Percentiles rank a stretch among this genome's conserved stretches.
phyloP scores from a whole-genome alignment of 106 monocot genomes.

The Apostasia shenzhenica region DNA sequence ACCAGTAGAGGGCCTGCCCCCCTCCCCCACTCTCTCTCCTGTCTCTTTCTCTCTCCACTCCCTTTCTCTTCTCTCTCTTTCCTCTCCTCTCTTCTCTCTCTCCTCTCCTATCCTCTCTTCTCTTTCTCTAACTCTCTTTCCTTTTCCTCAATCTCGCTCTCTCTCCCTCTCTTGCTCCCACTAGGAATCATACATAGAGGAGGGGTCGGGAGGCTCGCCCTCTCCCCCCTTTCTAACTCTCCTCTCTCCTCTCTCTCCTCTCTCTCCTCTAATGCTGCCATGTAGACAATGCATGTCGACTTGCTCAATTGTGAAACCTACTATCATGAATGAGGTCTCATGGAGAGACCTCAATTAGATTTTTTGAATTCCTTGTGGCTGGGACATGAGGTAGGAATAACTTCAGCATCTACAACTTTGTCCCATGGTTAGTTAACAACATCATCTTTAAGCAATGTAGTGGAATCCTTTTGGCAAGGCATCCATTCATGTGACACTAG shows the following conservation, averaged over 20 bases:
- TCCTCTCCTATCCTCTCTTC: conserved; percentile 19
- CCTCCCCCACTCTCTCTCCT: too few species aligned
- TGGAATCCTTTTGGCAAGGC: too few species aligned
- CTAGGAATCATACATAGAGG: background rate
- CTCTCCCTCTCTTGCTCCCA: conserved; percentile 18
- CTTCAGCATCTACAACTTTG: conserved; percentile 49
- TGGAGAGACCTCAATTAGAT: too few species aligned
- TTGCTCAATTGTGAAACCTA: conserved; percentile 5
- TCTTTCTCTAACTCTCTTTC: conserved; percentile 14
- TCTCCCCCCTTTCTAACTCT: conserved; percentile 53
- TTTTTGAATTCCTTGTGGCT: too few species aligned
- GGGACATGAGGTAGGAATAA: conserved; percentile 3
- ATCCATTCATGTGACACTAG: too few species aligned
- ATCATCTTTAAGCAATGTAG: too few species aligned
- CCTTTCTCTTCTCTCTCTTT: too few species aligned
- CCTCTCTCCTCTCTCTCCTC: conserved; percentile 41
- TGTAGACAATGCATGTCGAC: conserved; percentile 37
- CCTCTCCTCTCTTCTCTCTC: conserved; percentile 23
- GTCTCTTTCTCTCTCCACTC: too few species aligned
- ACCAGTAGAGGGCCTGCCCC: too few species aligned
- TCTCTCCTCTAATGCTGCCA: conserved; percentile 37
- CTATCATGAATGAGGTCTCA: too few species aligned
- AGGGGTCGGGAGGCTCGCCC: conserved; percentile 4
- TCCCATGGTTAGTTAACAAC: too few species aligned
- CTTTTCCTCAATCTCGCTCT: background rate